Percentiles rank a stretch among this genome's conserved stretches.
Conservation (phyloP, 805 yeast genomes). For the Starmerella sp. region DNA sequence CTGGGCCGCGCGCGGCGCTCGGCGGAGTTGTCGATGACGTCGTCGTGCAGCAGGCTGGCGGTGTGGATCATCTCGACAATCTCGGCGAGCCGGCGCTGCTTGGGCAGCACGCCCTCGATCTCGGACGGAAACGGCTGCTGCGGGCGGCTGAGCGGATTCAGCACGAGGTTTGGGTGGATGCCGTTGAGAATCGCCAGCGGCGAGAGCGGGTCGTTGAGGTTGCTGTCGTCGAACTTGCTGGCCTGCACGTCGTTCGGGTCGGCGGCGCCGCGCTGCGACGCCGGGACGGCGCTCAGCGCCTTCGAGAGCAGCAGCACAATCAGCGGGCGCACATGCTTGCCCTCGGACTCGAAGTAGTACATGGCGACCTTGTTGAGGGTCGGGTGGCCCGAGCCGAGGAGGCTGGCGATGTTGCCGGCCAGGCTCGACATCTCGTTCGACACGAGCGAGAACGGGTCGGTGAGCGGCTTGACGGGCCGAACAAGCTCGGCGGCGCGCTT, state of each 20-base stretch:
- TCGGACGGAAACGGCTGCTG: constrained; percentile 58
- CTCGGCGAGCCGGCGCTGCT: constrained; percentile 90
- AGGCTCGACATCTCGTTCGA: constrained; percentile 84
- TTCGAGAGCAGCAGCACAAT: constrained; percentile 74
- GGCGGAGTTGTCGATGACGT: constrained; percentile 82
- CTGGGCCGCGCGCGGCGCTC: constrained; percentile 81
- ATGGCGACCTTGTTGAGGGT: constrained; percentile 83
- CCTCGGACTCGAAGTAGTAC: constrained; percentile 92
- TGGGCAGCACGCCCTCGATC: constrained; percentile 74
- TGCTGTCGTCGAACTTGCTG: constrained; percentile 18
- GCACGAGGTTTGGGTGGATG: constrained; percentile 64
- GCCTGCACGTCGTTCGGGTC: constrained; percentile 28
- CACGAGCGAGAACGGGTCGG: constrained; percentile 83
- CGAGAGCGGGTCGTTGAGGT: constrained; percentile 41
- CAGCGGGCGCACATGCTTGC: constrained; percentile 88
- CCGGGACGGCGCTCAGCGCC: constrained; percentile 64
- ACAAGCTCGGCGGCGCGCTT: constrained; percentile 26
- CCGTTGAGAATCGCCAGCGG: constrained; percentile 82
- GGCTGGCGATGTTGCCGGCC: constrained; percentile 73
- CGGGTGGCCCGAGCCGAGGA: constrained; percentile 91
- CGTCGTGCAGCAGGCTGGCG: constrained; percentile 90
- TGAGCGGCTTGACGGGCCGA: constrained; percentile 33
- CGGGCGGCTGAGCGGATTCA: constrained; percentile 73
- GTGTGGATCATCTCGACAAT: constrained; percentile 98
- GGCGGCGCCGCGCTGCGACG: constrained; percentile 52